Base-by-base conservation (phyloP, 1,284 basidiomycete genomes). In the Sanguinoderma infundibulare region DNA sequence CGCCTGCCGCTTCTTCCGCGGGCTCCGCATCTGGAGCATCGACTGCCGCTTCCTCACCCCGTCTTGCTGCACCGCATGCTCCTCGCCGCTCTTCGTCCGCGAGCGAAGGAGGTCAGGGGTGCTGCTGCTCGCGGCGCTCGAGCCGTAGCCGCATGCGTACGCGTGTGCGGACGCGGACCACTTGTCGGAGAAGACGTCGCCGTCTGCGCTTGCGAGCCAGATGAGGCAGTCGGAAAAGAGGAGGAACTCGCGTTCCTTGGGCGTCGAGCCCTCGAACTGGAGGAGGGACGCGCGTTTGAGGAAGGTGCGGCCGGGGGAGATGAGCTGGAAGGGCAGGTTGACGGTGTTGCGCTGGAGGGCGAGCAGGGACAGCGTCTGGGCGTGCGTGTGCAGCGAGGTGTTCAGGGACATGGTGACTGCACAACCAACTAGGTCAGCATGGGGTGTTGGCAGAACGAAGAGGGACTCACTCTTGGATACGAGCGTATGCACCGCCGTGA, bases 181-280 rank as follows among this genome's bases (percentile, higher is more conserved):
- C 59, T 65, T 70, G 57, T 73, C 74, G 56, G 70, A 70, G 53
- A 68, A 65, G 28, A 71, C 64, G 36, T 68, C 66, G 7, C 69
- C 71, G 59, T 77, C 88, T 58, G 78, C 81, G 55, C 75, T 79
- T n/a, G 85, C 86, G 30, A 94, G 81, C 87, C 93, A 95, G 28
- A 95, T 69, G 20, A 96, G 74, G 66, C 87, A 88, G 73, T 96
- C 94, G 8, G 87, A 90, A 72, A 96, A 93, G 0, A 96, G 81
- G 14, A 95, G 78, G 70, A 95, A 91, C 62, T 91, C 87, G 50
- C 89, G 81, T 62, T 87, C 84, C 42, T 79, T 78, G 0, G 84
- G 83, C 5, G 75, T 63, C 14, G 79, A 79, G 61, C 81, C 81
- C 65, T 86, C 85, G 26, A 87, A 73, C 70, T 87, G 86, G 8